Percentiles rank a stretch among this genome's conserved stretches.
Conservation (phyloP, 176 grass and related monocot genomes). For the Dendrocalamus sinicus region DNA sequence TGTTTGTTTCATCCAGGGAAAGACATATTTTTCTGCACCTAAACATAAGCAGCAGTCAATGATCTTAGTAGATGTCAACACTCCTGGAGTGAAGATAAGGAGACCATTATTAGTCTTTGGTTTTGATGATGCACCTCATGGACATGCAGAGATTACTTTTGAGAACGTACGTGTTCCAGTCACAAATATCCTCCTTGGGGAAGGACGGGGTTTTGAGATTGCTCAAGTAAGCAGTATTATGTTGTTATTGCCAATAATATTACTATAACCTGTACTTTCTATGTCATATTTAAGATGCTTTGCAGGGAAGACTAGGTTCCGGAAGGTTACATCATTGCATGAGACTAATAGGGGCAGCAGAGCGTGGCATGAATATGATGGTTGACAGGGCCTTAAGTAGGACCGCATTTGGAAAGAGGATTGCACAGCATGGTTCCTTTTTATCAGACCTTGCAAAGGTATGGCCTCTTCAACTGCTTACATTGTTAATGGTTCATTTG, state of each 20-base stretch:
- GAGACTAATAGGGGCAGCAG: too few relatives aligned
- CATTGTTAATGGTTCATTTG: too few relatives aligned
- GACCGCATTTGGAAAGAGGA: too few relatives aligned
- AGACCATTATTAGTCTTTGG: slow-evolving; percentile 91
- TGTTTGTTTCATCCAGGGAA: slow-evolving; percentile 70
- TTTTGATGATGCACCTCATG: slow-evolving; percentile 94
- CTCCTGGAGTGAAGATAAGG: slow-evolving; percentile 79
- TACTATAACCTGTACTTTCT: too few relatives aligned
- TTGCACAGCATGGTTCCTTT: too few relatives aligned
- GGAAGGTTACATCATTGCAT: too few relatives aligned
- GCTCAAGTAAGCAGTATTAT: slow-evolving; percentile 73
- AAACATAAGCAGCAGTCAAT: slow-evolving; percentile 93
- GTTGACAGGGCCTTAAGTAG: too few relatives aligned
- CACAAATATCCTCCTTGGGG: slow-evolving; percentile 85
- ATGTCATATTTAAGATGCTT: too few relatives aligned
- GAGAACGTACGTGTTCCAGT: slow-evolving; percentile 80
- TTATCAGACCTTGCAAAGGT: too few relatives aligned
- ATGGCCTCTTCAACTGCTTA: too few relatives aligned
- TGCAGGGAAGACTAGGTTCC: too few relatives aligned
- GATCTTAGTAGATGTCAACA: slow-evolving; percentile 90
- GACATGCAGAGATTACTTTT: slow-evolving; percentile 91
- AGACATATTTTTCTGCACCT: slow-evolving; percentile 85
- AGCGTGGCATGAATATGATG: too few relatives aligned
- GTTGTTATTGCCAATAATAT: neutral
- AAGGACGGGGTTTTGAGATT: slow-evolving; percentile 94